A percentile compares a stretch with the other conserved stretches of the same genome.
phyloP scores from a whole-genome alignment of 2,329 filamentous ascomycete genomes.

The Ciborinia camelliae region DNA sequence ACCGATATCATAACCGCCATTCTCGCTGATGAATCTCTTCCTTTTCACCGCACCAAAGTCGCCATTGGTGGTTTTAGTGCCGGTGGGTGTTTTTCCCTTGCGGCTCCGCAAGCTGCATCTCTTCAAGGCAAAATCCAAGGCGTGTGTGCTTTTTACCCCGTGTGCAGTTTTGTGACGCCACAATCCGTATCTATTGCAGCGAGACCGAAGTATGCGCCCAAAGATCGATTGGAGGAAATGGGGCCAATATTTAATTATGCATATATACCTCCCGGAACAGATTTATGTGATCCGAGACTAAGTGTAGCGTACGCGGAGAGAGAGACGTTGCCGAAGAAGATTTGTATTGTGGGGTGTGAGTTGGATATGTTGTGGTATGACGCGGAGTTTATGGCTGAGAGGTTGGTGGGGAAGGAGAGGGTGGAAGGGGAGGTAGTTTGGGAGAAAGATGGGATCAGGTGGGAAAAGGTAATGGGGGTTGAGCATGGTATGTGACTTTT shows the following conservation, averaged over 20 bases:
- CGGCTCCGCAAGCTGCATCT: slow-evolving; percentile 40
- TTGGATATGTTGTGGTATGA: slow-evolving; percentile 31
- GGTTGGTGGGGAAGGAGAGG: slow-evolving; percentile 20
- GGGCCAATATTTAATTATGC: slow-evolving; percentile 23
- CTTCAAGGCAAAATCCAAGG: slow-evolving; percentile 38
- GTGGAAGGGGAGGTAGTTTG: slow-evolving; percentile 3
- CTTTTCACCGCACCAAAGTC: slow-evolving; percentile 43
- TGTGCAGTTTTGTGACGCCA: slow-evolving; percentile 41
- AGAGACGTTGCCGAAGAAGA: slow-evolving; percentile 22
- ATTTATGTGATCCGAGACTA: slow-evolving; percentile 28
- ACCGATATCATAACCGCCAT: slow-evolving; percentile 43
- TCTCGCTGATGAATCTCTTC: slow-evolving; percentile 44
- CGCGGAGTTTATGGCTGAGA: slow-evolving; percentile 25
- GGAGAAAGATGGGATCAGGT: slow-evolving; percentile 15
- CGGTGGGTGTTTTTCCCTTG: slow-evolving; percentile 48
- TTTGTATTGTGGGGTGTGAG: slow-evolving; percentile 27
- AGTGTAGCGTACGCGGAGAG: slow-evolving; percentile 23
- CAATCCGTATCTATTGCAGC: slow-evolving; percentile 32
- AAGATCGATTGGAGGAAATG: slow-evolving; percentile 22
- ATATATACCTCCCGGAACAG: slow-evolving; percentile 24
- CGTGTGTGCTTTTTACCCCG: slow-evolving; percentile 44
- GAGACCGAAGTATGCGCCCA: slow-evolving; percentile 28
- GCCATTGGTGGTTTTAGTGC: slow-evolving; percentile 49
- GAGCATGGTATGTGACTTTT: slow-evolving; percentile 13
- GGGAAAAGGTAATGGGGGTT: slow-evolving; percentile 16